These are phyloP conservation scores for Nymphaea thermarum DNA, from an alignment of 164 flowering plant species.

Conservation along the genomic window DNA sequence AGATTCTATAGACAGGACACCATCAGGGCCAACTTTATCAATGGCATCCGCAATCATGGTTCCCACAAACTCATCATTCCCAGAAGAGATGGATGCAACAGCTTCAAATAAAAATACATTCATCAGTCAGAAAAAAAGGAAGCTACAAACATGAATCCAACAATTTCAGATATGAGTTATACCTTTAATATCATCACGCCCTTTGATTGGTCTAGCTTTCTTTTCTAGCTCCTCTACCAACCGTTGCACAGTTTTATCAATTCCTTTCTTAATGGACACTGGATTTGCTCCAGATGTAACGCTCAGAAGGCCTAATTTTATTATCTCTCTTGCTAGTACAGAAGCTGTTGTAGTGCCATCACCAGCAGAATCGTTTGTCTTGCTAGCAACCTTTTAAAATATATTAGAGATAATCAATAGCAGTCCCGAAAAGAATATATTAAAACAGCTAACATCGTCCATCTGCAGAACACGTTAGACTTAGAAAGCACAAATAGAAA, in stretches of 20 bases:
- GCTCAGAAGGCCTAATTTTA: constrained; percentile 69
- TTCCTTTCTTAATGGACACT: constrained; percentile 78
- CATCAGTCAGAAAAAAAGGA: neutral
- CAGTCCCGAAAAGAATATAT: neutral
- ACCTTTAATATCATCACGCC: constrained; percentile 93
- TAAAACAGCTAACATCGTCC: neutral
- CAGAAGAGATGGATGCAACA: constrained; percentile 91
- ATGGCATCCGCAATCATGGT: constrained; percentile 98
- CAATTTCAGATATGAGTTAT: constrained; percentile 4
- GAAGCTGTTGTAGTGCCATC: constrained; percentile 99
- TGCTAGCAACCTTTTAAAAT: constrained; percentile 75
- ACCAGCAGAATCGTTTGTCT: constrained; percentile 98
- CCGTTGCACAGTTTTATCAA: constrained; percentile 73
- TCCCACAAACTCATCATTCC: constrained; percentile 87
- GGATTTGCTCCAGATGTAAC: constrained; percentile 99
- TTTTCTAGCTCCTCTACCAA: constrained; percentile 75
- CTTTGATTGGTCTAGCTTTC: constrained; percentile 79
- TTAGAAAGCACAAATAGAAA: no score
- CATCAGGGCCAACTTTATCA: constrained; percentile 98
- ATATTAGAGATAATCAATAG: neutral
- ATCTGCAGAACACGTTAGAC: neutral
- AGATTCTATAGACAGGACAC: constrained; percentile 95
- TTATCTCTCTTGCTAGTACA: constrained; percentile 90
- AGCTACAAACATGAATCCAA: neutral
- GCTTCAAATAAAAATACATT: constrained; percentile 27